Evolutionary conservation across 2,329 filamentous ascomycete species (phyloP).

Genomic region (Fusarium musae): DNA sequence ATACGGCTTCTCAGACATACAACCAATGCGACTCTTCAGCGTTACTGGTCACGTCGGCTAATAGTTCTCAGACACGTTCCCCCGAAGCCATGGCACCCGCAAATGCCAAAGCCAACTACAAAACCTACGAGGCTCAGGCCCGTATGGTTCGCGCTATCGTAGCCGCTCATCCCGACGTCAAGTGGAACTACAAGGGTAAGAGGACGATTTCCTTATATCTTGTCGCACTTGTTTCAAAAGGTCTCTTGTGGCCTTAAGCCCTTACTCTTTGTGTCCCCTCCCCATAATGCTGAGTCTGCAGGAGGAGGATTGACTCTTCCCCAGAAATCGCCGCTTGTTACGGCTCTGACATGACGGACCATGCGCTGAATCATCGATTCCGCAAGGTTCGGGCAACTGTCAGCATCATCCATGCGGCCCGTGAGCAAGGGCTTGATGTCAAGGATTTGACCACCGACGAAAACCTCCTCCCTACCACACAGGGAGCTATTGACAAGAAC

Average conservation of each 20-base stretch:
- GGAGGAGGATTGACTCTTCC: constrained; percentile 49
- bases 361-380: constrained; percentile 63
- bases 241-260: background rate
- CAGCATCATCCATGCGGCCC: constrained; percentile 51
- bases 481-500: constrained; percentile 53
- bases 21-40: background rate
- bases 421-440: constrained; percentile 53
- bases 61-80: background rate
- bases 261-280: background rate
- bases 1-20: background rate
- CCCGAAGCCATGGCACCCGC: constrained; percentile 55
- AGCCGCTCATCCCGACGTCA: constrained; percentile 64
- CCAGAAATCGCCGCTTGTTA: constrained; percentile 61
- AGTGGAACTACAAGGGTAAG: constrained; percentile 72
- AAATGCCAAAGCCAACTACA: constrained; percentile 64
- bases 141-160: constrained; percentile 71
- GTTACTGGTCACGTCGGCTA: background rate
- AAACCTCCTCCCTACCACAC: constrained; percentile 50
- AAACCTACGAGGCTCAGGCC: constrained; percentile 67
- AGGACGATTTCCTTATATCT: constrained; percentile 2
- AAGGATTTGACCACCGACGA: constrained; percentile 54
- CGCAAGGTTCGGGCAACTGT: constrained; percentile 58
- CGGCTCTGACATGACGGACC: constrained; percentile 61
- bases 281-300: constrained; percentile 10
- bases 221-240: background rate